phyloP scores from a whole-genome alignment of 257 asterid genomes.

The Forsythia viridissima region DNA sequence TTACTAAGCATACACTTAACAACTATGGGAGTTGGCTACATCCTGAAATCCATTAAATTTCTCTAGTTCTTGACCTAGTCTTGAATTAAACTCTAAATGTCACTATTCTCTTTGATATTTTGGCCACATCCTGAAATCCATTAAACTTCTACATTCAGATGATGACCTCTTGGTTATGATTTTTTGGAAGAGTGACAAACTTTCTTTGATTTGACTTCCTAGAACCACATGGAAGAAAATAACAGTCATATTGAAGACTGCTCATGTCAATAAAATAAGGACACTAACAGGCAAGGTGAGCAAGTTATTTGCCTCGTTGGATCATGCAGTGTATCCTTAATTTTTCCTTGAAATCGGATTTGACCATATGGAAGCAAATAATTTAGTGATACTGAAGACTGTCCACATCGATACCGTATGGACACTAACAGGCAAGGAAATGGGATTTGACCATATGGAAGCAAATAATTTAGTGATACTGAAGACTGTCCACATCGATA shows the following conservation, averaged over 20 bases:
- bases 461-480: not conserved
- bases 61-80: not conserved
- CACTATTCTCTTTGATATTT: not conserved
- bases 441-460: not conserved
- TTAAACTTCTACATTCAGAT: not conserved
- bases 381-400: not conserved
- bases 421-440: not conserved
- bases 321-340: not conserved
- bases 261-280: not conserved
- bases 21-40: not conserved
- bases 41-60: not conserved
- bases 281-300: not conserved
- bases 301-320: not conserved
- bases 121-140: not conserved
- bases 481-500: not conserved
- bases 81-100: not conserved
- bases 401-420: not conserved
- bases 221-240: not conserved
- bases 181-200: not conserved
- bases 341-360: not conserved
- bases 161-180: not conserved
- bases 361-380: not conserved
- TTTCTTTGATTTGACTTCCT: not conserved
- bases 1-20: not conserved
- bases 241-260: not conserved